Base-by-base conservation (phyloP, 495 filamentous ascomycete species). In the Annulohypoxylon bovei region DNA sequence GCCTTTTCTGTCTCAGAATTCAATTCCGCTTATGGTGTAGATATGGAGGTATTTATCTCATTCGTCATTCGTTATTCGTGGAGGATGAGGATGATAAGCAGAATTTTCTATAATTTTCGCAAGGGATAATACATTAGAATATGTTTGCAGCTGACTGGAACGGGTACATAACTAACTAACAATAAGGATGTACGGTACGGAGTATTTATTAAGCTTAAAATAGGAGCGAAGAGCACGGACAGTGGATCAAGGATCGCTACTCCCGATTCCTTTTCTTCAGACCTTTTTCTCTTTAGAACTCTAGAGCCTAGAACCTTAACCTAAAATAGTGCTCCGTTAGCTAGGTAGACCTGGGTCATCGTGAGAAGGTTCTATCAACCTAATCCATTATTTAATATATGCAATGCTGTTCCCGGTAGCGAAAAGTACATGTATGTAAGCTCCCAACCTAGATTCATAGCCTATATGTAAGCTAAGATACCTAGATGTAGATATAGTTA, bases 41-140 rank as follows among this genome's bases (percentile, higher is more conserved):
- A 62, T n/a, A n/a, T n/a, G n/a, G 68, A 67, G 50, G 35, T 63
- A 67, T 59, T 66, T 65, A 66, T 60, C 25, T 65, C 22, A 72
- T 44, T 72, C 30, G 70, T 65, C 22, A 72, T 44, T 72, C 30
- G 70, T 40, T 33, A 42, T 42, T 49, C 4, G 8, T 33, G 27
- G 40, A 72, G 23, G 40, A 60, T 18, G 25, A n/a, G 37, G 25
- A 32, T 35, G 25, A 40, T 55, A 63, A 46, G 42, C 53, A 55
- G 30, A 66, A 52, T 66, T 66, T 53, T 62, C 20, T 7, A 46
- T 28, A 65, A 57, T 61, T 65, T 50, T 61, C 35, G 14, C 46
- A 47, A 65, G 46, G 55, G 62, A 61, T 64, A 53, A 62, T 7
- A 42, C 4, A 12, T 40, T 39, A 12, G 14, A 20, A 28, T 57